Conservation (phyloP, 2,329 filamentous ascomycete species). For the Berkeleyomyces rouxiae region DNA sequence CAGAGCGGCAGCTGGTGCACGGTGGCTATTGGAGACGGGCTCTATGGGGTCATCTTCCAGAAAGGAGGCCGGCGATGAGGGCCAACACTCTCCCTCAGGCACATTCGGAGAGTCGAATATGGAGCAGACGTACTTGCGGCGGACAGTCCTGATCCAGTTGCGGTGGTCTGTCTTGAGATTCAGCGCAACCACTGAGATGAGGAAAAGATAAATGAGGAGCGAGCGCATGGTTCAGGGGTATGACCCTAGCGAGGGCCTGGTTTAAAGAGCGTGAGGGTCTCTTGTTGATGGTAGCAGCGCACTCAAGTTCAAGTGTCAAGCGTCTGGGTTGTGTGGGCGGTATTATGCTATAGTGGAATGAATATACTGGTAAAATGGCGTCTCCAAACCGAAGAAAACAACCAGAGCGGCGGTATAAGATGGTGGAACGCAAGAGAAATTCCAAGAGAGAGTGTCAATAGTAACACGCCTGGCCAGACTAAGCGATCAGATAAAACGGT, state of each 20-base stretch:
- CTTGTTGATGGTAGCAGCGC: not conserved
- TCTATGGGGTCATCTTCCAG: constrained; percentile 6
- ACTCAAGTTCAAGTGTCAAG: no score
- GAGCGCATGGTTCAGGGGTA: constrained; percentile 3
- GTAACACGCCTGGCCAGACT: not conserved
- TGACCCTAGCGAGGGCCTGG: not conserved
- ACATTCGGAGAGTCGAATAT: constrained; percentile 13
- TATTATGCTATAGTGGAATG: no score
- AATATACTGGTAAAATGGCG: no score
- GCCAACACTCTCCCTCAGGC: constrained; percentile 10
- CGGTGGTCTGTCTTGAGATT: constrained; percentile 4
- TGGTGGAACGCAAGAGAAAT: not conserved
- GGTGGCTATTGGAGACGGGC: not conserved
- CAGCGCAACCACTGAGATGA: constrained; percentile 8
- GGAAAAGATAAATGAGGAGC: constrained; percentile 7
- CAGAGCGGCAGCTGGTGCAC: constrained; percentile 21
- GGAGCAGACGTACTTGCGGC: constrained; percentile 11
- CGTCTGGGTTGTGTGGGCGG: not conserved
- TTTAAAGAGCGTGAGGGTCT: not conserved
- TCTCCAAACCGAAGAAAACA: no score
- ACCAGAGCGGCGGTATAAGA: not conserved
- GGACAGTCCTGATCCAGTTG: constrained; percentile 3
- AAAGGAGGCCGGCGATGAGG: constrained; percentile 10
- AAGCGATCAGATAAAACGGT: not conserved
- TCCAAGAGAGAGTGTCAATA: not conserved